Percentiles rank a stretch among this genome's conserved stretches.
Evolutionary conservation across 257 asterid species (phyloP).

Genomic region (Solanum paucissectum): DNA sequence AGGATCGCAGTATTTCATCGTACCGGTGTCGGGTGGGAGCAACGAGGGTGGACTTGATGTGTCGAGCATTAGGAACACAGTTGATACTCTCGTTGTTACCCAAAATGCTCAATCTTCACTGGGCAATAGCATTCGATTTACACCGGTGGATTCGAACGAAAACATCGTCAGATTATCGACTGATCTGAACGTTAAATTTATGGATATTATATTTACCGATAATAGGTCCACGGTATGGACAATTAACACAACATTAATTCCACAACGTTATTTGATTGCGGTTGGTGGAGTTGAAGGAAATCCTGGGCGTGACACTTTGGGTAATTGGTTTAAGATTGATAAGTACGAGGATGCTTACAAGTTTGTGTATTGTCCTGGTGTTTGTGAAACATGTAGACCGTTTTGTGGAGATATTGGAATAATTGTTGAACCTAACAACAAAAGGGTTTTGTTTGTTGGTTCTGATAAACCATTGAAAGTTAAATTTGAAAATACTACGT

Average conservation of each 20-base stretch:
- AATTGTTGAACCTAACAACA: not conserved
- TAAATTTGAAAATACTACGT: not conserved
- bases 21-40: not conserved
- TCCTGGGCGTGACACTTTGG: slow-evolving; percentile 1
- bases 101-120: not conserved
- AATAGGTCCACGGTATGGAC: not conserved
- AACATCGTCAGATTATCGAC: not conserved
- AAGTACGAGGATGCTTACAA: not conserved
- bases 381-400: not conserved
- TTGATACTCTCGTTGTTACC: not conserved
- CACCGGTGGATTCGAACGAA: not conserved
- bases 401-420: not conserved
- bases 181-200: not conserved
- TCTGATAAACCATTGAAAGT: not conserved
- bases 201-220: not conserved
- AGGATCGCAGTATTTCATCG: not conserved
- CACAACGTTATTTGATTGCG: not conserved
- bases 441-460: not conserved
- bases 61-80: not conserved
- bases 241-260: not conserved
- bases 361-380: slow-evolving; percentile 6
- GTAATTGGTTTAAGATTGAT: not conserved
- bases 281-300: slow-evolving; percentile 9
- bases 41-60: not conserved
- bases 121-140: not conserved